These are phyloP conservation scores for Wallacemonas collosoma DNA, from an alignment of 208 protist species.

Conservation along the genomic window DNA sequence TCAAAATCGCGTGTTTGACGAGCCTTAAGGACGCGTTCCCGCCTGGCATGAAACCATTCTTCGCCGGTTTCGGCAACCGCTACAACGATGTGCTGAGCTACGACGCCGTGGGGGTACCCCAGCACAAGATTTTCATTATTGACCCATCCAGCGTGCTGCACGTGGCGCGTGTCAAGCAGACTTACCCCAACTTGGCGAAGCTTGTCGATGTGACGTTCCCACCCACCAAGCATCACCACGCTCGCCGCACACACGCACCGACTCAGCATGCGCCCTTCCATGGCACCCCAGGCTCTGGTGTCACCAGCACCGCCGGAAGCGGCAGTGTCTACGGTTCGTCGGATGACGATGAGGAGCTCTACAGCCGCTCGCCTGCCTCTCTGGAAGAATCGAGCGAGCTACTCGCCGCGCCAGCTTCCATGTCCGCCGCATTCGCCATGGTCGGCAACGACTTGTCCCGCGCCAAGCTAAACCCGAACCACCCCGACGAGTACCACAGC, in stretches of 20 bases:
- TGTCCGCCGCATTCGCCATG: constrained; percentile 18
- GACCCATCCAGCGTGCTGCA: constrained; percentile 77
- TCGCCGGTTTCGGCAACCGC: constrained; percentile 93
- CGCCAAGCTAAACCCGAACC: constrained; percentile 8
- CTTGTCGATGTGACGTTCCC: constrained; percentile 89
- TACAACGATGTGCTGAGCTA: constrained; percentile 91
- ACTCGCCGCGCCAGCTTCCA: too few relatives aligned
- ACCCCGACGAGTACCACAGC: constrained; percentile 6
- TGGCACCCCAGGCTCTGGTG: background rate
- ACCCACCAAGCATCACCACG: constrained; percentile 26
- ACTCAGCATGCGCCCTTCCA: background rate
- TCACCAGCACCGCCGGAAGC: background rate
- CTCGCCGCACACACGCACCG: background rate
- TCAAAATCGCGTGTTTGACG: constrained; percentile 89
- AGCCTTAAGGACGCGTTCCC: constrained; percentile 81
- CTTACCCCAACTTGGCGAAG: constrained; percentile 76
- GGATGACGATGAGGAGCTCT: constrained; percentile 1
- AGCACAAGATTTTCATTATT: constrained; percentile 89
- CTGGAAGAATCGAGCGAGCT: background rate
- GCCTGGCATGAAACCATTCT: constrained; percentile 70
- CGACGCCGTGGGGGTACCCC: constrained; percentile 69
- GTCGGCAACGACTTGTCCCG: constrained; percentile 9
- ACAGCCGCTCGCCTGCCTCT: background rate
- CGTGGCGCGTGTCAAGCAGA: constrained; percentile 73
- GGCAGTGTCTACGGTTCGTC: constrained; percentile 15